Evolutionary conservation across 164 flowering plant genomes (phyloP).

Genomic region (Echeveria elegans): DNA sequence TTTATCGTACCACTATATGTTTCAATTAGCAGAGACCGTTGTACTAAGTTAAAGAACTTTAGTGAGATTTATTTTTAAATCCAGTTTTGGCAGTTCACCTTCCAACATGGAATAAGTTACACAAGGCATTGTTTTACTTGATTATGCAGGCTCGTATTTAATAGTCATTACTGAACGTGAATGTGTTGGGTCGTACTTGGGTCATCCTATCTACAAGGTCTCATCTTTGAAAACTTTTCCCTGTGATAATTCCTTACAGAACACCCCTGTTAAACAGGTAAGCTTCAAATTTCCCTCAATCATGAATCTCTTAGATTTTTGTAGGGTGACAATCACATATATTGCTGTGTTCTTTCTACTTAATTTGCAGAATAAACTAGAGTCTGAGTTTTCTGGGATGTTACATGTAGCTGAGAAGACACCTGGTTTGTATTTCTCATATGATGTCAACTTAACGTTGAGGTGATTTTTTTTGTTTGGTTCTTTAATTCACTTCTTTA

Average conservation of each 20-base stretch:
- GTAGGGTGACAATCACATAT: background rate
- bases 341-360: conserved; percentile 4
- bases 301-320: background rate
- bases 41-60: background rate
- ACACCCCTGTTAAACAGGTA: conserved; percentile 73
- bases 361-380: conserved; percentile 84
- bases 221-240: conserved; percentile 69
- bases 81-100: background rate
- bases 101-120: background rate
- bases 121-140: background rate
- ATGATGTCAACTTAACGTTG: conserved; percentile 76
- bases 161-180: conserved; percentile 69
- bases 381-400: conserved; percentile 67
- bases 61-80: background rate
- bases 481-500: background rate
- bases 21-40: background rate
- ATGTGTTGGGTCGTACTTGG: conserved; percentile 82
- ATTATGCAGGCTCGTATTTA: conserved; percentile 61
- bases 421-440: conserved; percentile 82
- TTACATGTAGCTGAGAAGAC: conserved; percentile 76
- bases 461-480: conserved; percentile 33
- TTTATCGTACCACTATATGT: background rate
- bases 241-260: conserved; percentile 65
- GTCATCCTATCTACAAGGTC: conserved; percentile 75
- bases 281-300: background rate